Conservation (phyloP, 768 basidiomycete genomes). For the Mycena crocata region DNA sequence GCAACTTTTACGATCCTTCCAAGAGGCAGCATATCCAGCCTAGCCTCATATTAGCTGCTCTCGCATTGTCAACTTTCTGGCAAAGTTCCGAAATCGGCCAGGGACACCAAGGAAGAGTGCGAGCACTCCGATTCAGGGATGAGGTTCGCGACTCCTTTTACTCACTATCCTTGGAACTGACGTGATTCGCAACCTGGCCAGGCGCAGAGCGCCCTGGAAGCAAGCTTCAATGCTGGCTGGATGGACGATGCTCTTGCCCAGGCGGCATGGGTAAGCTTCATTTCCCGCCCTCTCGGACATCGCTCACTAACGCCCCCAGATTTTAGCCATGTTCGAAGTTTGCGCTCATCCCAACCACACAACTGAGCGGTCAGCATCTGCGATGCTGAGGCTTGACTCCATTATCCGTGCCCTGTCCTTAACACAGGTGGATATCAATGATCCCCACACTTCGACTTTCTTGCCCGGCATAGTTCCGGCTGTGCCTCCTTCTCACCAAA, state of each 20-base stretch:
- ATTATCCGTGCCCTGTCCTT: conserved; percentile 73
- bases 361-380: conserved; percentile 62
- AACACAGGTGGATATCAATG: conserved; percentile 67
- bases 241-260: conserved; percentile 80
- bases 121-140: conserved; percentile 71
- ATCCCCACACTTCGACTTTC: conserved; percentile 65
- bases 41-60: conserved; percentile 68
- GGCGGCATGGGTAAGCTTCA: conserved; percentile 73
- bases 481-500: conserved; percentile 35
- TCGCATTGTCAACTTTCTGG: conserved; percentile 76
- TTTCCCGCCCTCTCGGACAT: background rate
- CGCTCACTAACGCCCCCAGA: conserved; percentile 46
- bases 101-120: conserved; percentile 62
- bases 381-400: conserved; percentile 72
- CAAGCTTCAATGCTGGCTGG: conserved; percentile 77
- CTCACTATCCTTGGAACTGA: conserved; percentile 2
- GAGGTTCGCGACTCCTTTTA: conserved; percentile 41
- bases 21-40: conserved; percentile 72
- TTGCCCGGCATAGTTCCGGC: conserved; percentile 61
- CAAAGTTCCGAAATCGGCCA: conserved; percentile 73
- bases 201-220: conserved; percentile 77
- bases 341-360: conserved; percentile 75
- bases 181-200: conserved; percentile 1
- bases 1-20: conserved; percentile 65
- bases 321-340: conserved; percentile 79